Base-by-base conservation (phyloP, 495 filamentous ascomycete genomes). In the Aspergillus wentii region DNA sequence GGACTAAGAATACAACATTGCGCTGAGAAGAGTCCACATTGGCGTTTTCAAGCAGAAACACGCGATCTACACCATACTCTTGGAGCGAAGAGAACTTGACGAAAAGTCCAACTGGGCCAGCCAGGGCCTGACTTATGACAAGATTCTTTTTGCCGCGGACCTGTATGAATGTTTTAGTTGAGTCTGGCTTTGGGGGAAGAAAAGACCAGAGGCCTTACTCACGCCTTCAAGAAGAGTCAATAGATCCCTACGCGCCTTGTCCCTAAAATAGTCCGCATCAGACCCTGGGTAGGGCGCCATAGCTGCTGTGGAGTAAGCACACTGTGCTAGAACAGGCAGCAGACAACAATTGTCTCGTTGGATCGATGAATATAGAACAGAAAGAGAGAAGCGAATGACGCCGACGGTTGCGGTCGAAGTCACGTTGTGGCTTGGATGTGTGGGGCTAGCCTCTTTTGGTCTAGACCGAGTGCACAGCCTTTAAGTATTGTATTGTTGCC, bases 81-180 rank as follows among this genome's bases (percentile, higher is more conserved):
- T 87, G 82, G 15, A 88, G 75, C 30, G 78, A 76, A 10, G 94
- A 95, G 54, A 95, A 92, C 58, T 95, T 96, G 66, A 94, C 85
- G 54, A 97, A 83, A 38, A 94, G 74, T 33, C 88, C 86, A 34
- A 99, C 75, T 22, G 88, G 85, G 25, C 90, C 90, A 46, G 90
- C 88, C 49, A 99, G 75, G 51, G 82, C 76, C 61, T 86, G 84
- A 57, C 96, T 90, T 52, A 97, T 82, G 37, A 97, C 84, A 44
- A 99, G 74, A 64, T 95, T 95, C 73, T 99, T 99, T 80, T 96
- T 97, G 40, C 94, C 94, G 57, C 88, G 83, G 43, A 95, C 85
- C 92, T 98, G 54, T 35, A 54, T 27, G 18, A 33, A 32, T 21
- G 33, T 42, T 54, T 59, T 51, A 48, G 30, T 51, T 58, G 49